Evolutionary conservation across 306 rosid genomes (phyloP).

Genomic region (Dalbergia cochinchinensis): DNA sequence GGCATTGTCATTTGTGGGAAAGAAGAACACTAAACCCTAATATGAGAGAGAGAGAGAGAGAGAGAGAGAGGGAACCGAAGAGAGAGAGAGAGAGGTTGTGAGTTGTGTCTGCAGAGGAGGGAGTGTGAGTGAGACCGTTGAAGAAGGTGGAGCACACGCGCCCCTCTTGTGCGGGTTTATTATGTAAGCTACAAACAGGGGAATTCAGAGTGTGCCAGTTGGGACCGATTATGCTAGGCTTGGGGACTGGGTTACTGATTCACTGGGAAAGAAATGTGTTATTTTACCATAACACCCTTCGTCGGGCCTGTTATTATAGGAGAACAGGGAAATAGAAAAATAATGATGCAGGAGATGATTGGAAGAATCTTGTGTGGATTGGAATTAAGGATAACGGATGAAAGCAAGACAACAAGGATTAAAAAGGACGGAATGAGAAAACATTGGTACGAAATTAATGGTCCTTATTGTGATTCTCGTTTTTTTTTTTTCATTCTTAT

Average conservation of each 20-base stretch:
- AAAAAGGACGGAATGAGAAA: too few relatives aligned
- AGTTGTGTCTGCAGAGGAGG: not conserved
- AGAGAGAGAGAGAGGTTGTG: not conserved
- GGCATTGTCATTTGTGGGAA: conserved; percentile 52
- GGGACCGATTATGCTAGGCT: not conserved
- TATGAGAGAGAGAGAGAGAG: not conserved
- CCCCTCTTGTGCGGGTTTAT: not conserved
- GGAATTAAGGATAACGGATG: too few relatives aligned
- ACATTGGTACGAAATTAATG: too few relatives aligned
- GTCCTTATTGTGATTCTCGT: too few relatives aligned
- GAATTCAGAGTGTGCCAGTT: not conserved
- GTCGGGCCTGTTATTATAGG: not conserved
- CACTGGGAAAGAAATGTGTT: not conserved
- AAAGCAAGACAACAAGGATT: too few relatives aligned
- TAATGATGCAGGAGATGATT: too few relatives aligned
- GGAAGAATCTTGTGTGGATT: too few relatives aligned
- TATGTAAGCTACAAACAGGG: not conserved
- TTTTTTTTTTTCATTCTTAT: too few relatives aligned
- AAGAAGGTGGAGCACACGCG: conserved; percentile 5
- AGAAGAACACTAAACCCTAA: conserved; percentile 53
- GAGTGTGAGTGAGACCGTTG: not conserved
- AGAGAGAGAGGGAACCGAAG: not conserved
- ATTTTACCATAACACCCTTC: not conserved
- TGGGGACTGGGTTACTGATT: not conserved
- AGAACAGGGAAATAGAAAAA: too few relatives aligned